A percentile compares a stretch with the other conserved stretches of the same genome.
Conservation (phyloP, 257 asterid genomes). For the Capsicum rhomboideum region DNA sequence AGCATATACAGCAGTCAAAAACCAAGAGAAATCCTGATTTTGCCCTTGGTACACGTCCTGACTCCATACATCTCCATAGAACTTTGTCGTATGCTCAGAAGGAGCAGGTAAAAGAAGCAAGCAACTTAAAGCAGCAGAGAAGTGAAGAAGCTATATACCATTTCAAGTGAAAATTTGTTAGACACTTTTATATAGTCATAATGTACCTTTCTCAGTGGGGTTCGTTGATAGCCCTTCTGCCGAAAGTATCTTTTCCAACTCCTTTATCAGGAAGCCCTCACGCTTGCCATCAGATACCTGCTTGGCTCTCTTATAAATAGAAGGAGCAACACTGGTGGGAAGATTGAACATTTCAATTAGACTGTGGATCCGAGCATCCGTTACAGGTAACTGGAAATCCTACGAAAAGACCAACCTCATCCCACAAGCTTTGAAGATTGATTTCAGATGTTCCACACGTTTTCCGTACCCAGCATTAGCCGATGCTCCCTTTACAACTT, state of each 20-base stretch:
- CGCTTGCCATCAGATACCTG: conserved; percentile 67
- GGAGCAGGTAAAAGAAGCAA: neutral
- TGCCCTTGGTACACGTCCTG: neutral
- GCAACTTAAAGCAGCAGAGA: neutral
- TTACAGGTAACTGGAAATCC: neutral
- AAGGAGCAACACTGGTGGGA: conserved; percentile 60
- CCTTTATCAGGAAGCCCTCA: conserved; percentile 67
- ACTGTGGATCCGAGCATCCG: neutral
- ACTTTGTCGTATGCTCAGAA: neutral
- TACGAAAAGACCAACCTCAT: conserved; percentile 52
- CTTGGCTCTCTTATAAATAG: conserved; percentile 80
- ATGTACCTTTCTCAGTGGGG: conserved; percentile 88
- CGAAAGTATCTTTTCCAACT: conserved; percentile 68
- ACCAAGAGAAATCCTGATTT: too few relatives aligned
- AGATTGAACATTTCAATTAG: neutral
- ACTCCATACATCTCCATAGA: neutral
- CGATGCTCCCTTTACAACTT: conserved; percentile 20
- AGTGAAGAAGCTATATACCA: neutral
- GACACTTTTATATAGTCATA: neutral
- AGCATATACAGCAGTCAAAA: too few relatives aligned
- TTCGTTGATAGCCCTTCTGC: conserved; percentile 79
- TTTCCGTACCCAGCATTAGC: conserved; percentile 60
- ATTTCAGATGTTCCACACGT: conserved; percentile 74
- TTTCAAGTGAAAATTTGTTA: neutral
- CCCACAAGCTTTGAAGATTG: conserved; percentile 92